These are phyloP conservation scores for Colletotrichum sojae DNA, from an alignment of 2,329 filamentous ascomycete species.

Conservation along the genomic window DNA sequence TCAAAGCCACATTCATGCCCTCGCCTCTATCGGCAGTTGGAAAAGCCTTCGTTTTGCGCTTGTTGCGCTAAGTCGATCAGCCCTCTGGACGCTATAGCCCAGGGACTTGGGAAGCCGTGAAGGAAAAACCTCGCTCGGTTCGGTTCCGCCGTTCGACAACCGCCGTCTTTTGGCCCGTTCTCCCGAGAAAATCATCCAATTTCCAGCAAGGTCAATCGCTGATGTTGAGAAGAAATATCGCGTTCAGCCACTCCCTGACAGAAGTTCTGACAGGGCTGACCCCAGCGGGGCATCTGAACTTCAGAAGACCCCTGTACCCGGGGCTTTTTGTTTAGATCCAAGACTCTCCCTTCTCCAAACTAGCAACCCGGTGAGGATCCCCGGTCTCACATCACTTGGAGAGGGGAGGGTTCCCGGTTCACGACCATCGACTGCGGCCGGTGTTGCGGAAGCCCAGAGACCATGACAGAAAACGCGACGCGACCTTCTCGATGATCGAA, in stretches of 20 bases:
- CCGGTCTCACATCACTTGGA: constrained; percentile 30
- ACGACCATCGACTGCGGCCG: constrained; percentile 2
- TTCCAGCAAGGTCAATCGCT: constrained; percentile 40
- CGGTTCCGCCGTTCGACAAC: constrained; percentile 9
- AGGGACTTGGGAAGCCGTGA: not conserved
- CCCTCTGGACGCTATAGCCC: constrained; percentile 4
- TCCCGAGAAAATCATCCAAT: constrained; percentile 25
- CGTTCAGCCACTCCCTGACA: constrained; percentile 27
- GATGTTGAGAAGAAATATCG: constrained; percentile 30
- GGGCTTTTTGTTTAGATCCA: constrained; percentile 23
- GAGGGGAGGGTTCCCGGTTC: constrained; percentile 39
- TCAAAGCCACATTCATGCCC: constrained; percentile 38
- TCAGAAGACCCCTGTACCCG: constrained; percentile 37
- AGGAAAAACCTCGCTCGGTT: constrained; percentile 5
- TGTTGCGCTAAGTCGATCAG: constrained; percentile 5
- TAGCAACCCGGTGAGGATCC: constrained; percentile 42
- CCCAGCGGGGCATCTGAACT: constrained; percentile 39
- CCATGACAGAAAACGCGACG: constrained; percentile 10
- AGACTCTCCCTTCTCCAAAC: constrained; percentile 33
- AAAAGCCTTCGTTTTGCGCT: constrained; percentile 6
- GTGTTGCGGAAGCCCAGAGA: constrained; percentile 19
- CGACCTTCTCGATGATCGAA: constrained; percentile 27
- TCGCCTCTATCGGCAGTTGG: constrained; percentile 8
- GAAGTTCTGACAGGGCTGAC: constrained; percentile 41
- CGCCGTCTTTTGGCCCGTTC: not conserved